A percentile compares a stretch with the other conserved stretches of the same genome.
phyloP scores from a whole-genome alignment of 768 basidiomycete species.

The Hygrocybe coccinea region DNA sequence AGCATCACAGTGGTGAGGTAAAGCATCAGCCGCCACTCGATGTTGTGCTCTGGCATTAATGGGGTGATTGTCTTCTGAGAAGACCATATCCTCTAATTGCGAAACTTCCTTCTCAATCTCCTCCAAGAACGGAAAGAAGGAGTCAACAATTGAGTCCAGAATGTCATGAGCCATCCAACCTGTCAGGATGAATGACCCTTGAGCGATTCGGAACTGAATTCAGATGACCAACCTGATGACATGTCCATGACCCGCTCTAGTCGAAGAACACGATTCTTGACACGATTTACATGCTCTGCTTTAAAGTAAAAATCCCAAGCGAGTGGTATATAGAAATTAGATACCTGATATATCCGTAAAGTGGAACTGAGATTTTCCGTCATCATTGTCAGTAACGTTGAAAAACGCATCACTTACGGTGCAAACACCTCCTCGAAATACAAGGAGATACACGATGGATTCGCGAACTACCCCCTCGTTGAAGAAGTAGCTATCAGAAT shows the following conservation, averaged over 20 bases:
- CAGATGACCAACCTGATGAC: slow-evolving; percentile 56
- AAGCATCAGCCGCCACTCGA: no score
- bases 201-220: background rate
- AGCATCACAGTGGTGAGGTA: no score
- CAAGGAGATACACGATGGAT: slow-evolving; percentile 82
- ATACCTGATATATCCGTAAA: slow-evolving; percentile 76
- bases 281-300: slow-evolving; percentile 70
- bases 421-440: slow-evolving; percentile 85
- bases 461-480: slow-evolving; percentile 57
- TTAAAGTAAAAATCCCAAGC: slow-evolving; percentile 6
- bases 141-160: slow-evolving; percentile 90
- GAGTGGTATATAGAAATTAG: background rate
- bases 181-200: slow-evolving; percentile 24
- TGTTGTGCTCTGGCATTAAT: background rate
- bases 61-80: slow-evolving; percentile 21
- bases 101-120: slow-evolving; percentile 78
- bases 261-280: slow-evolving; percentile 63
- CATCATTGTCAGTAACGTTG: background rate
- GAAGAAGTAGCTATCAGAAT: slow-evolving; percentile 18
- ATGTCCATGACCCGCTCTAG: slow-evolving; percentile 59
- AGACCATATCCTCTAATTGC: slow-evolving; percentile 69
- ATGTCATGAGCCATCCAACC: slow-evolving; percentile 95
- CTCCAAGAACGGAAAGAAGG: slow-evolving; percentile 81
- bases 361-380: slow-evolving; percentile 64
- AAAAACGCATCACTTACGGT: slow-evolving; percentile 41